Base-by-base conservation (phyloP, 2,329 filamentous ascomycete species). In the Stemphylium vesicarium region DNA sequence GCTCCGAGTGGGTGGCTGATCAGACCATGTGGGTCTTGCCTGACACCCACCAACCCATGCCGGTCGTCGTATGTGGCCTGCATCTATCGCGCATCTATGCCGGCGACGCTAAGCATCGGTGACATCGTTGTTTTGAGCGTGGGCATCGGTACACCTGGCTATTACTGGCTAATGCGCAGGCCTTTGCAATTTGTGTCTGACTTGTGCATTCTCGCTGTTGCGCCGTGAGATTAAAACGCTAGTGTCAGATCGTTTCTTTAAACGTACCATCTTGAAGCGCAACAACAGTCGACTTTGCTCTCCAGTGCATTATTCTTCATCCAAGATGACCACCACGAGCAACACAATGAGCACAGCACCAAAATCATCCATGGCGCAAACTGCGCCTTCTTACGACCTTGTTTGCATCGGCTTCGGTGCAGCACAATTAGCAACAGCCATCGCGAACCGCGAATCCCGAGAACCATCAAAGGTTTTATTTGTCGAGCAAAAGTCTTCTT, bases 371-470 rank as follows among this genome's bases (percentile, higher is more conserved):
- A 53, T 57, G 37, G 33, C 59, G 15, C 53, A 58, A 37, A 26
- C 54, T 8, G 51, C 59, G 10, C 44, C 56, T 47, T 66, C 50
- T 11, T 74, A 68, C 50, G 72, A 75, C 46, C 58, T 74, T 20
- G 60, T 75, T n/a, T 72, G 69, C 54, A 62, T 75, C 39, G 73
- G 73, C 9, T 75, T 75, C 42, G 69, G 73, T 7, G 69, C 72
- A 40, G 68, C 71, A 33, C 71, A 73, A 44, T 41, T 75, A 26
- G 71, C 72, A 11, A 72, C 71, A 15, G 73, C 73, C 20, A 73
- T 75, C 50, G 73, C 73, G 8, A 70, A 72, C 32, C 65, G 65
- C 22, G 72, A 75, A 56, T 64, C 64, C 31, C 61, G 55, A 8
- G 64, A 60, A n/a, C 55, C 65, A 3, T 58, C 55, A 4, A 71